Base-by-base conservation (phyloP, 169 alveolate species). In the Plasmodium falciparum region DNA sequence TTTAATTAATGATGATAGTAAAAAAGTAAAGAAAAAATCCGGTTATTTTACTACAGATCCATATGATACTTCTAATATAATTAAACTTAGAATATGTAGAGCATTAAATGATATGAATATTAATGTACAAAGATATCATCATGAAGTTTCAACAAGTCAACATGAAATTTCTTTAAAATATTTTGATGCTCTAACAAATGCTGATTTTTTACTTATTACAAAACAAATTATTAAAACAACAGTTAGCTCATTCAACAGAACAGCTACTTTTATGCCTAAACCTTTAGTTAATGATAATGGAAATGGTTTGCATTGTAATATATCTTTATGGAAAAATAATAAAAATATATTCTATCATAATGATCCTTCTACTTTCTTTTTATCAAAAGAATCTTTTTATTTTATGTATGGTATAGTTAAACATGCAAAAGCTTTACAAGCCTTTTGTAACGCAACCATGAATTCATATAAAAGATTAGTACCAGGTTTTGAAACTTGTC, bases 211-310 rank as follows among this genome's bases (percentile, higher is more conserved):
- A 69, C 63, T 92, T 83, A 58, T 89, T 29, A 59, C 88, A 20
- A 94, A 94, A 70, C 95, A 94, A 71, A 73, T 94, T 9, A 88
- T 94, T 20, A 93, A 93, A 93, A 94, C 74, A 29, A 72, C 71
- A 17, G 96, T 96, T 17, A 92, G 93, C 69, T 58, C 65, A 33
- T 73, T 85, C 22, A 94, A 93, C 67, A 88, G 92, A 56, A 88
- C 97, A 7, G 96, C 96, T 58, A 93, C 97, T 2, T 95, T 95
- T 88, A 93, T 95, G 96, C 96, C 97, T 24, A 94, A 95, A 80
- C 97, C 97, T 2, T 24, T 94, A 63, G 86, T 66, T 22, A 91
- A 74, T 59, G 96, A 93, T 24, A 92, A 92, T 85, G 97, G 97
- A 15, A 92, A 88, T 52, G 97, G 97, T 71, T 90, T 94, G 94